Percentiles rank a stretch among this genome's conserved stretches.
Conservation (phyloP, 106 monocot genomes). For the Acorus gramineus region DNA sequence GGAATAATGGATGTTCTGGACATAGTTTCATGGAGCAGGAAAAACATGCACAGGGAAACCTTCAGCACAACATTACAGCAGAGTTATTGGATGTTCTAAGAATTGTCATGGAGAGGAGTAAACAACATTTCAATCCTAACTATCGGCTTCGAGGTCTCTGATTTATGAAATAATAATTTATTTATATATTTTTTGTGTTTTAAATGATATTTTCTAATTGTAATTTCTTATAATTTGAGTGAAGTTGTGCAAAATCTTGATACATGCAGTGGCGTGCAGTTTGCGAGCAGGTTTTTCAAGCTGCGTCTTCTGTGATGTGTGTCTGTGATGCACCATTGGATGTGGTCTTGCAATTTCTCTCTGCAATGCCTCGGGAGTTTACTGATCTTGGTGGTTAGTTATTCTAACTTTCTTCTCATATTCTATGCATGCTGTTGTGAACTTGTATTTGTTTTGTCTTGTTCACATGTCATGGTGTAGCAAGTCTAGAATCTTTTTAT, state of each 20-base stretch:
- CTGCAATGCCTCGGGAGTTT: slow-evolving; percentile 69
- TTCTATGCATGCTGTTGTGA: too few species aligned
- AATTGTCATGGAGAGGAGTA: slow-evolving; percentile 63
- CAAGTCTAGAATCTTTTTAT: too few species aligned
- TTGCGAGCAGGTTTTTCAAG: slow-evolving; percentile 64
- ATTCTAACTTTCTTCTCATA: too few species aligned
- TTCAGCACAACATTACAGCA: slow-evolving; percentile 4
- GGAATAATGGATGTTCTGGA: background rate
- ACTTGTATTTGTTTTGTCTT: too few species aligned
- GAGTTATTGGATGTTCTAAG: slow-evolving; percentile 64
- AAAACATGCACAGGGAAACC: slow-evolving; percentile 11
- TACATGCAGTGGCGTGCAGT: slow-evolving; percentile 33
- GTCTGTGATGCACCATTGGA: slow-evolving; percentile 39
- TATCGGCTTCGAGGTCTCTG: slow-evolving; percentile 71
- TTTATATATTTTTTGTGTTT: too few species aligned
- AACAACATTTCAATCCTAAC: slow-evolving; percentile 89
- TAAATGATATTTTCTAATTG: background rate
- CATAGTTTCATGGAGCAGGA: background rate
- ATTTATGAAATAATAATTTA: too few species aligned
- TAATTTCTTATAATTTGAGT: too few species aligned
- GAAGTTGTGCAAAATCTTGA: background rate
- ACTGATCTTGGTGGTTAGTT: slow-evolving; percentile 51
- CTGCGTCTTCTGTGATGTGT: slow-evolving; percentile 47
- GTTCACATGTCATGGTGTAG: too few species aligned
- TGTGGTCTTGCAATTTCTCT: slow-evolving; percentile 67